Percentiles rank a stretch among this genome's conserved stretches.
These are phyloP conservation scores for Graphilbum ipis-grandicollis DNA, from an alignment of 2,329 filamentous ascomycete genomes.

Conservation along the genomic window DNA sequence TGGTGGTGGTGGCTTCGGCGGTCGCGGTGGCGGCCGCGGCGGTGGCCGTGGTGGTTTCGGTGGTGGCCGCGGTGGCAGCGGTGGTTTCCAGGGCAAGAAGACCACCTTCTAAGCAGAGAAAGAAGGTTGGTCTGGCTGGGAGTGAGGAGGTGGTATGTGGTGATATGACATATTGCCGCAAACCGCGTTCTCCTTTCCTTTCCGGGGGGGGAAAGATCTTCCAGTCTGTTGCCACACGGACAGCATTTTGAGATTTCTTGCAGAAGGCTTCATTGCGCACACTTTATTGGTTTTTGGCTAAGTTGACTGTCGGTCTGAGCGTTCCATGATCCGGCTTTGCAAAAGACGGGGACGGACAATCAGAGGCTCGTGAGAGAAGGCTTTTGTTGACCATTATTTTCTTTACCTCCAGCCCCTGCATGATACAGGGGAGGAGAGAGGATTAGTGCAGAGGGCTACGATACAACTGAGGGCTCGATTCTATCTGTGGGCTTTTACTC, in stretches of 20 bases:
- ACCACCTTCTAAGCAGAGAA: conserved; percentile 41
- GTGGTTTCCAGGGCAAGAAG: conserved; percentile 65
- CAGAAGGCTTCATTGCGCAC: conserved; percentile 23
- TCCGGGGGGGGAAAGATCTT: background rate
- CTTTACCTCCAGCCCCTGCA: background rate
- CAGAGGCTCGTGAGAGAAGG: conserved; percentile 3
- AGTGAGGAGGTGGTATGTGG: no score
- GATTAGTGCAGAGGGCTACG: background rate
- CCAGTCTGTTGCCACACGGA: conserved; percentile 18
- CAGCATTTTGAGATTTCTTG: no score
- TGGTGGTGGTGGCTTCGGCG: conserved; percentile 24
- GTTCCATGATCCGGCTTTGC: conserved; percentile 5
- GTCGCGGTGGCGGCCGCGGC: conserved; percentile 31
- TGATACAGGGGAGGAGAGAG: background rate
- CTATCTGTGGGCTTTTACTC: conserved; percentile 16
- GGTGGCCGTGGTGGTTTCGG: conserved; percentile 33
- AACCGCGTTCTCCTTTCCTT: no score
- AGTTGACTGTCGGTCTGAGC: conserved; percentile 40
- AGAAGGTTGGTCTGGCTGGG: background rate
- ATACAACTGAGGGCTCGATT: conserved; percentile 8
- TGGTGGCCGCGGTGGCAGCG: conserved; percentile 27
- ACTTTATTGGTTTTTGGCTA: conserved; percentile 24
- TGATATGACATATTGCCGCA: no score
- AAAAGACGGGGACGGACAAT: conserved; percentile 2
- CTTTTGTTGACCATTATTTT: background rate